Conservation (phyloP, 2,329 filamentous ascomycete genomes). For the Ophiocordyceps polyrhachis-furcata region DNA sequence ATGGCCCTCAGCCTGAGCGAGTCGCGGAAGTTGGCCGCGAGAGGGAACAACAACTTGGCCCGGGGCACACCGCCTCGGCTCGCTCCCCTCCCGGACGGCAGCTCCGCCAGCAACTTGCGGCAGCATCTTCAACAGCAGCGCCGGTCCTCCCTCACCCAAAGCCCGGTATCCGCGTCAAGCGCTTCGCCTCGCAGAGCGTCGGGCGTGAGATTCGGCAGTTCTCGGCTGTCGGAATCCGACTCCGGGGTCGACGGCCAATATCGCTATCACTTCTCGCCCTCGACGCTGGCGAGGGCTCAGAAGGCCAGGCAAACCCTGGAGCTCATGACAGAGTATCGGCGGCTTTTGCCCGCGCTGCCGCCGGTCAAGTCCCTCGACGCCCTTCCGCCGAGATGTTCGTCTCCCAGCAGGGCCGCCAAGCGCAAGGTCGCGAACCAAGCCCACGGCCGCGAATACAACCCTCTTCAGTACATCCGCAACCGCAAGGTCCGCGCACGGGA, state of each 20-base stretch:
- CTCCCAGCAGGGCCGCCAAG: constrained; percentile 8
- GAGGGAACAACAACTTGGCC: constrained; percentile 26
- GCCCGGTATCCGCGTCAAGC: constrained; percentile 32
- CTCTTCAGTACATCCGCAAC: constrained; percentile 82
- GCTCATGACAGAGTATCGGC: constrained; percentile 66
- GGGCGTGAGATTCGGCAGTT: constrained; percentile 20
- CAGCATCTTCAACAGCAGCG: constrained; percentile 58
- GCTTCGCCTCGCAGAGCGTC: constrained; percentile 22
- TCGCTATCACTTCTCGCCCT: constrained; percentile 53
- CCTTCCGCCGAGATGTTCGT: not conserved
- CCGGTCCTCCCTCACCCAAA: constrained; percentile 39
- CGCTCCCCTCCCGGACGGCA: constrained; percentile 31
- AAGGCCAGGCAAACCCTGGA: constrained; percentile 77
- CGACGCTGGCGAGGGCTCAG: constrained; percentile 64
- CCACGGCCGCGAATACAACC: constrained; percentile 65
- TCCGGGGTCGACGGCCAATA: constrained; percentile 23
- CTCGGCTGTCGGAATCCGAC: constrained; percentile 30
- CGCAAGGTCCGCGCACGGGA: constrained; percentile 68
- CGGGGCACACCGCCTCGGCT: constrained; percentile 31
- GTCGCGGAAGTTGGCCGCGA: constrained; percentile 46
- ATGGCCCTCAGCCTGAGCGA: constrained; percentile 83
- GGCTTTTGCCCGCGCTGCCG: constrained; percentile 60
- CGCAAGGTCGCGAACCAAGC: constrained; percentile 13
- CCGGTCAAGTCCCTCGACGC: constrained; percentile 36
- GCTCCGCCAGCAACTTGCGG: constrained; percentile 38